Evolutionary conservation across 495 filamentous ascomycete genomes (phyloP).

Genomic region (Hypoxylon cercidicola): DNA sequence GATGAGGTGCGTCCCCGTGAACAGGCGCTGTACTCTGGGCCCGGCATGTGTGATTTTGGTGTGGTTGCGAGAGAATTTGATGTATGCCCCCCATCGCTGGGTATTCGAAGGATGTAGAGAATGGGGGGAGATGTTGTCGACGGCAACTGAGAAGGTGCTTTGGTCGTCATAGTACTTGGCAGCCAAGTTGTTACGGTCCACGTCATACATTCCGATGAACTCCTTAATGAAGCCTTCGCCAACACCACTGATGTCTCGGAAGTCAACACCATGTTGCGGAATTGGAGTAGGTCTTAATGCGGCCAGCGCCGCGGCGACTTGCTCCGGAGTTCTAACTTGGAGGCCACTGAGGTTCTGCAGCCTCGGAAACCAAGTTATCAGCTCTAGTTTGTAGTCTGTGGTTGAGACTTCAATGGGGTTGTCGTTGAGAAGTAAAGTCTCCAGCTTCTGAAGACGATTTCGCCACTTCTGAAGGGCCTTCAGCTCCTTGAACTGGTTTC

Average conservation of each 20-base stretch:
- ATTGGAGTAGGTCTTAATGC: constrained; percentile 64
- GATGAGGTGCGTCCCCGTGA: constrained; percentile 73
- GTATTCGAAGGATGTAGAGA: constrained; percentile 63
- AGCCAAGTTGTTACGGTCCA: constrained; percentile 69
- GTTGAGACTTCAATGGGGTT: constrained; percentile 75
- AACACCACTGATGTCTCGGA: constrained; percentile 79
- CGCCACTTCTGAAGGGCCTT: constrained; percentile 80
- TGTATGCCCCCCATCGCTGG: constrained; percentile 75
- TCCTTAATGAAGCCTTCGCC: constrained; percentile 77
- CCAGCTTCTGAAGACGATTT: constrained; percentile 76
- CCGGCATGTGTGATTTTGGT: constrained; percentile 69
- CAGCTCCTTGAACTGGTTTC: constrained; percentile 77
- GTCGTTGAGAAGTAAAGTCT: constrained; percentile 79
- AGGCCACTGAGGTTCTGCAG: constrained; percentile 76
- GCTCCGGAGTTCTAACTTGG: constrained; percentile 74
- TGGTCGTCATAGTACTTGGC: constrained; percentile 78
- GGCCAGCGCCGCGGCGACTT: constrained; percentile 62
- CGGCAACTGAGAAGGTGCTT: constrained; percentile 80
- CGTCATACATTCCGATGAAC: constrained; percentile 82
- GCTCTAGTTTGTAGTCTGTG: constrained; percentile 71
- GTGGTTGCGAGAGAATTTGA: constrained; percentile 85
- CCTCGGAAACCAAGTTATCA: constrained; percentile 82
- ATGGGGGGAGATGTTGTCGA: constrained; percentile 67
- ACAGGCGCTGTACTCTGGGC: constrained; percentile 70
- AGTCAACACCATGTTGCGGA: constrained; percentile 73